Evolutionary conservation across 192 early-diverging fungal species (phyloP).

Genomic region (Spizellomyces punctatus): DNA sequence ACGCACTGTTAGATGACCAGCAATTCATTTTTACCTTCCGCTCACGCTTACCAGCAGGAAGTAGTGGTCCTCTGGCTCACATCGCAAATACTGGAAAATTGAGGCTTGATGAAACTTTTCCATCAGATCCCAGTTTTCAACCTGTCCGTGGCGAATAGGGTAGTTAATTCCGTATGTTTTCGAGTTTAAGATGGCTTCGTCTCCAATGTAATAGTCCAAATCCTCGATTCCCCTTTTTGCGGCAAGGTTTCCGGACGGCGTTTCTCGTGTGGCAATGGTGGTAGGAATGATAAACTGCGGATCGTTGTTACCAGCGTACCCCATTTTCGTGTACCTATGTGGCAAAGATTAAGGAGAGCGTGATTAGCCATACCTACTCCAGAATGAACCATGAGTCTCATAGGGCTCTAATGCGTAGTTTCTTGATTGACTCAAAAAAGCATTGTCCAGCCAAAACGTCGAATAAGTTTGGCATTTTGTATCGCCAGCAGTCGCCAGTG

Average conservation of each 20-base stretch:
- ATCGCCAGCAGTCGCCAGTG: too few species aligned
- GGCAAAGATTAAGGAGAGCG: neutral
- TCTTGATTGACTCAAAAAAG: neutral
- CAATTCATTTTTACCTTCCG: neutral
- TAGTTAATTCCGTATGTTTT: conserved; percentile 89
- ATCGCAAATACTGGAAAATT: conserved; percentile 97
- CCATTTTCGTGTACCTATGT: conserved; percentile 91
- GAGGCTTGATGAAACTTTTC: conserved; percentile 99
- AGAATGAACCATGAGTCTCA: too few species aligned
- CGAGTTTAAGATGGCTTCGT: conserved; percentile 88
- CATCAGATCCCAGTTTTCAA: conserved; percentile 99
- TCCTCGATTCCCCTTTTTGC: conserved; percentile 97
- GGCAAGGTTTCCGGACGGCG: conserved; percentile 70
- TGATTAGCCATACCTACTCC: neutral
- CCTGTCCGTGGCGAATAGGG: conserved; percentile 96
- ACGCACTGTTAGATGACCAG: neutral
- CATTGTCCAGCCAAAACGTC: neutral
- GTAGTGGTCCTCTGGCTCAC: conserved; percentile 98
- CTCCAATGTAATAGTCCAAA: conserved; percentile 95
- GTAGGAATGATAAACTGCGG: conserved; percentile 99
- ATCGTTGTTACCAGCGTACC: conserved; percentile 96
- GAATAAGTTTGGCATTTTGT: neutral
- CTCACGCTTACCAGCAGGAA: conserved; percentile 75
- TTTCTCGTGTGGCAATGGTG: conserved; percentile 79
- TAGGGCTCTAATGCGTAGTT: too few species aligned